Conservation (phyloP, 306 rosid genomes). For the Neltuma alba region DNA sequence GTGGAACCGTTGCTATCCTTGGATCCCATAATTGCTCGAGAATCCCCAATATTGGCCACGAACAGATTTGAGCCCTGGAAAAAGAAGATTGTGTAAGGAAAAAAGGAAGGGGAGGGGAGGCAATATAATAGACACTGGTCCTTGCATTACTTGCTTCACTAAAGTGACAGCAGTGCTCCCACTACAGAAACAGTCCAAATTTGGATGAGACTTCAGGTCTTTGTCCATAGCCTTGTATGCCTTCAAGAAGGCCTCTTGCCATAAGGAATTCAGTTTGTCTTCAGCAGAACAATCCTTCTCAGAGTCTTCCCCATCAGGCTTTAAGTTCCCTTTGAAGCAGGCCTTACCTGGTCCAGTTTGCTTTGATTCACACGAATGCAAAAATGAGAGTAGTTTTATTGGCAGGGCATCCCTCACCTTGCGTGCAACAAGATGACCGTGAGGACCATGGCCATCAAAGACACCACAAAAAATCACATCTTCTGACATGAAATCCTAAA, state of each 20-base stretch:
- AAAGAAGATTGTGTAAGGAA: slow-evolving; percentile 39
- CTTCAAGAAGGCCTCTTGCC: slow-evolving; percentile 92
- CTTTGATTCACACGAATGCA: slow-evolving; percentile 66
- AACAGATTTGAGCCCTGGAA: slow-evolving; percentile 84
- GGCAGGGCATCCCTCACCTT: slow-evolving; percentile 91
- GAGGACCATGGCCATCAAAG: slow-evolving; percentile 97
- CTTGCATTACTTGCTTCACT: slow-evolving; percentile 77
- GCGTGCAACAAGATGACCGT: slow-evolving; percentile 92
- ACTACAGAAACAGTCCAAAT: slow-evolving; percentile 93
- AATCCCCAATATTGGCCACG: slow-evolving; percentile 89
- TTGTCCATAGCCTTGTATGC: slow-evolving; percentile 92
- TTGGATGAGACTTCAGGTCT: slow-evolving; percentile 90
- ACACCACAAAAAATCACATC: slow-evolving; percentile 88
- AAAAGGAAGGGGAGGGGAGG: slow-evolving; percentile 27
- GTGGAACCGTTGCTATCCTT: slow-evolving; percentile 63
- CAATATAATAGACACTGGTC: slow-evolving; percentile 16
- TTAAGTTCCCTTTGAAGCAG: slow-evolving; percentile 57
- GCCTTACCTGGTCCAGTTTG: slow-evolving; percentile 52
- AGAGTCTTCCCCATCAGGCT: slow-evolving; percentile 53
- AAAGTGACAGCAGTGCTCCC: slow-evolving; percentile 91
- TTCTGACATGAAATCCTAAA: slow-evolving; percentile 86
- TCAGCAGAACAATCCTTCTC: slow-evolving; percentile 67
- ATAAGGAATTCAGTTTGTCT: slow-evolving; percentile 56
- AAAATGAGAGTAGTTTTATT: slow-evolving; percentile 65
- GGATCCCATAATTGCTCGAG: slow-evolving; percentile 93